phyloP scores from a whole-genome alignment of 495 filamentous ascomycete species.

The Lindgomyces ingoldianus region DNA sequence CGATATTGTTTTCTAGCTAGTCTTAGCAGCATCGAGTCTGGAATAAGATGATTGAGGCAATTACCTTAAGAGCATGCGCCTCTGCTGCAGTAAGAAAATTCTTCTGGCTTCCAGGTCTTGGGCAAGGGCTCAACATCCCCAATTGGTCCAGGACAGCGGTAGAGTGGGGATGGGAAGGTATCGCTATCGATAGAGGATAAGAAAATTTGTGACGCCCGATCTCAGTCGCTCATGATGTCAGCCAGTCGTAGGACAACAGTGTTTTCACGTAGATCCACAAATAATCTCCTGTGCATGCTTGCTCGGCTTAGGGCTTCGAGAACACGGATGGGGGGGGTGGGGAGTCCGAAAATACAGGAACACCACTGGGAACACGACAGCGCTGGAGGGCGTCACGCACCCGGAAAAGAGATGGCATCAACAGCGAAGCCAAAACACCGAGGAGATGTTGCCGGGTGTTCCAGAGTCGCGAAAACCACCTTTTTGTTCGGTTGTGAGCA shows the following conservation, averaged over 20 bases:
- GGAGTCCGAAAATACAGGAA: too few species aligned
- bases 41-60: conserved; percentile 2
- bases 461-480: neutral
- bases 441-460: neutral
- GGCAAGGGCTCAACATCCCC: neutral
- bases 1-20: too few species aligned
- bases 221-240: conserved; percentile 4
- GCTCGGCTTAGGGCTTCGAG: too few species aligned
- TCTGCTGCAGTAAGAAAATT: conserved; percentile 18
- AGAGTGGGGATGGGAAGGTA: conserved; percentile 11
- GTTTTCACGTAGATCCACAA: conserved; percentile 20
- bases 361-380: too few species aligned
- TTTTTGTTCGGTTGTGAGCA: neutral
- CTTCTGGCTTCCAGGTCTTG: neutral
- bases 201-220: conserved; percentile 16
- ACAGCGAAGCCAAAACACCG: neutral
- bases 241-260: conserved; percentile 16
- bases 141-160: neutral
- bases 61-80: conserved; percentile 2
- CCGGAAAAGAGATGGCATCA: neutral
- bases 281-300: conserved; percentile 29
- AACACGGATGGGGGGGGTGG: neutral
- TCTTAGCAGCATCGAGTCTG: too few species aligned
- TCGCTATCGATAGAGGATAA: conserved; percentile 37
- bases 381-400: too few species aligned